Base-by-base conservation (phyloP, 805 yeast species). In the Yarrowia sp. region DNA sequence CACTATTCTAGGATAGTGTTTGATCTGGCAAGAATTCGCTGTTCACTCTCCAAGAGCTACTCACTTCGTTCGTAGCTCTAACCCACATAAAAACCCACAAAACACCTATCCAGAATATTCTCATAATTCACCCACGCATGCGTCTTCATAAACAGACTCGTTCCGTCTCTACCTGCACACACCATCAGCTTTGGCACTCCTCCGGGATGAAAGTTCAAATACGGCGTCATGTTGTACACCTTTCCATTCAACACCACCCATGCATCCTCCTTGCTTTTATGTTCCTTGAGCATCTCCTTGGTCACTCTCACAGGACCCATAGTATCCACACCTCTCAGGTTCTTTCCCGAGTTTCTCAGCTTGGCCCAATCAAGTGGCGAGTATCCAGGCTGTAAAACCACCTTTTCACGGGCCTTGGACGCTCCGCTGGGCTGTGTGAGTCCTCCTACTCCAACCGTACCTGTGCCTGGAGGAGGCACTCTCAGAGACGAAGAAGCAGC, bases 131-230 rank as follows among this genome's bases (percentile, higher is more conserved):
- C 97, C 99, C 89, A 85, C 14, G 83, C 73, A 69, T 85, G 89
- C 64, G 73, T 73, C 75, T 86, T 85, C 74, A 86, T 84, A 71
- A 93, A 93, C 67, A 89, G 72, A 2, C 76, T 69, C 3, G 97
- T 90, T 1, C 93, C 95, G 73, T 93, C 98, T 58, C 80, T 79
- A 0, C 97, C 97, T 1, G 96, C 95, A 71, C 88, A 84, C 60
- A 84, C 82, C 84, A 90, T 79, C 45, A 93, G 77, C 71, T 91
- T 90, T 7, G 84, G 85, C 4, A 80, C 85, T 1, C 99, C 99
- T 39, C 99, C 99, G 0, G 99, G 99, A 70, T 93, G 99, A 74
- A 86, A 95, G 64, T 83, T 79, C 39, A 95, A 72, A 74, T 95
- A 93, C 11, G 88, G 86, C 0, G 97, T 86, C n/a, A 93, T 79